phyloP scores from a whole-genome alignment of 2,329 filamentous ascomycete genomes.

The Talaromyces verruculosus region DNA sequence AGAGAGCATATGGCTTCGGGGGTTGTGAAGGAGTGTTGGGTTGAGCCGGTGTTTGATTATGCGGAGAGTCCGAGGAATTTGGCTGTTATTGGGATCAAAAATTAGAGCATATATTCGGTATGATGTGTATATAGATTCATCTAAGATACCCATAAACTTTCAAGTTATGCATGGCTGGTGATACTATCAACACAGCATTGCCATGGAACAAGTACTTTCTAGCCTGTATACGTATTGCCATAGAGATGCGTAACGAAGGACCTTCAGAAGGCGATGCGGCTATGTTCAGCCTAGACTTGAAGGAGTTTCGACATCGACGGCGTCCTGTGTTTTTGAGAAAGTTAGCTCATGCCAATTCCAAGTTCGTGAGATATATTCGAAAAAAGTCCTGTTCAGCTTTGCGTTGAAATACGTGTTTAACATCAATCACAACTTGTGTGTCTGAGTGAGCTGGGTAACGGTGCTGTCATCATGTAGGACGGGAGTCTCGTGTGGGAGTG shows the following conservation, averaged over 20 bases:
- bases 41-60: conserved; percentile 92
- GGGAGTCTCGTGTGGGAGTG: neutral
- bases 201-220: neutral
- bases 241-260: neutral
- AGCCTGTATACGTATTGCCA: neutral
- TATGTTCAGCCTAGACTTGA: neutral
- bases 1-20: conserved; percentile 65
- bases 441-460: conserved; percentile 24
- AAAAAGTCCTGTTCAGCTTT: conserved; percentile 16
- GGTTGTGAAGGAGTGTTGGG: conserved; percentile 75
- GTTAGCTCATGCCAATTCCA: conserved; percentile 1
- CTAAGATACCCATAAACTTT: neutral
- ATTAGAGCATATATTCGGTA: conserved; percentile 9
- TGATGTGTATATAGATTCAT: conserved; percentile 1
- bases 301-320: neutral
- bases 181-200: neutral
- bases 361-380: neutral
- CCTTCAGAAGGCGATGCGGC: neutral
- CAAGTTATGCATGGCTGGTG: neutral
- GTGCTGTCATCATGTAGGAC: conserved; percentile 21
- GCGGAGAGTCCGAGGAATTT: conserved; percentile 81
- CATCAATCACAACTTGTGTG: conserved; percentile 23
- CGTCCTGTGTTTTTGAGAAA: neutral
- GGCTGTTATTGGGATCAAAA: conserved; percentile 86
- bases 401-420: conserved; percentile 22